Evolutionary conservation across 192 early-diverging fungal species (phyloP), one percentile per base, ranked within the genome.

Genomic region (Irineochytrium annulatum): DNA sequence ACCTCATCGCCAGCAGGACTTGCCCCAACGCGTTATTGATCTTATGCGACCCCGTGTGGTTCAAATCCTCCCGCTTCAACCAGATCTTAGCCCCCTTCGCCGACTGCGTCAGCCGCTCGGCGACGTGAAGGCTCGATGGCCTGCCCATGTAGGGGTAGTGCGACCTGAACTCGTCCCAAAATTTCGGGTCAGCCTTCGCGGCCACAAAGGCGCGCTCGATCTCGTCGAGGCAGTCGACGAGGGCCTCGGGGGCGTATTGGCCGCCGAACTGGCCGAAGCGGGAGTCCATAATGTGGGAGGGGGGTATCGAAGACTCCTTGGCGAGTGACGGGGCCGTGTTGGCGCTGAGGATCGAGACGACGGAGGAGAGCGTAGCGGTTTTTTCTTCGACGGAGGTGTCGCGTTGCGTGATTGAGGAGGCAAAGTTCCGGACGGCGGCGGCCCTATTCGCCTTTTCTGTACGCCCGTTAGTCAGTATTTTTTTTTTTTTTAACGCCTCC

Each of bases 1-100:
- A 74, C 33, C 93, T 86, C 77, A 93, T 91, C 35, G 96, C 96
- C 26, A 99, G 73, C 54, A 98, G 79, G 26, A 91, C 80, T 73
- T 99, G 96, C 31, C 94, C 96, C 34, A 99, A 72, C 13, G 93
- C 94, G 55, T 99, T 99, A 78, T 99, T 99, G 79, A 99, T 92
- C 75, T 97, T 99, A 79, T 99, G 96, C 35, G 93, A 93, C 44
- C 96, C 96, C 34, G 96, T 99, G 73, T 99, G 94, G 77, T 97
- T 97, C 65, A 96, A 78, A 65, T 99, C 96, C 71, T 99, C 96
- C 63, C 96, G 87, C 80, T 99, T 99, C 68, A 99, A 80, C 91
- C 90, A 99, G 75, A 99, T 95, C 30, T 77, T 77, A 19, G 96
- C 94, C 52, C 96, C 96, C 29, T 88, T 54, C 46, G 63, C 48